Evolutionary conservation across 108 stramenopile species (phyloP).

Genomic region (Cyclotella baltica): DNA sequence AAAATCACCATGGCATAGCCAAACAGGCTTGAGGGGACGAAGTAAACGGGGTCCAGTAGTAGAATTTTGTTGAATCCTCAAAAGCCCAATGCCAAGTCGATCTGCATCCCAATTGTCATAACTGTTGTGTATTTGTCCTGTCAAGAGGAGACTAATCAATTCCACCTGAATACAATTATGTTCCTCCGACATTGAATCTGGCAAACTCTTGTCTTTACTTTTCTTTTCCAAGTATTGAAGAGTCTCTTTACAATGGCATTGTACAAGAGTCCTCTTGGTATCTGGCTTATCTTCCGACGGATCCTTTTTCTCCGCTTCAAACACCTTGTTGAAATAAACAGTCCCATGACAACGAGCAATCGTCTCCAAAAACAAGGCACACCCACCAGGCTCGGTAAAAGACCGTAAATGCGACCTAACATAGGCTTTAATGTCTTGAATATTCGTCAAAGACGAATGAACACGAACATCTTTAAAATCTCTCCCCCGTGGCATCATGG

Average conservation of each 20-base stretch:
- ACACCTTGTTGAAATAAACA: slow-evolving; percentile 9
- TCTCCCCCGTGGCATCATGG: slow-evolving; percentile 44
- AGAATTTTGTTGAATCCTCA: slow-evolving; percentile 40
- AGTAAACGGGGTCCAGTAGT: slow-evolving; percentile 48
- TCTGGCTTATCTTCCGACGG: background rate
- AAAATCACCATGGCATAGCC: slow-evolving; percentile 73
- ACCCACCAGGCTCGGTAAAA: slow-evolving; percentile 76
- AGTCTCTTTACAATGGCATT: slow-evolving; percentile 42
- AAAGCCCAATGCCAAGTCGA: slow-evolving; percentile 68
- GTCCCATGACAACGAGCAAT: slow-evolving; percentile 74
- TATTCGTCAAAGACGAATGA: slow-evolving; percentile 66
- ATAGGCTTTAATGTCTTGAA: slow-evolving; percentile 69
- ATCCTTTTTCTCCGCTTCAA: slow-evolving; percentile 36
- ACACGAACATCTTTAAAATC: slow-evolving; percentile 54
- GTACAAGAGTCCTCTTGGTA: background rate
- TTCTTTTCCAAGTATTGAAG: slow-evolving; percentile 24
- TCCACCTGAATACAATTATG: slow-evolving; percentile 67
- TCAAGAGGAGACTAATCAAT: slow-evolving; percentile 74
- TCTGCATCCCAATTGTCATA: slow-evolving; percentile 70
- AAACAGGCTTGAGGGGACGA: slow-evolving; percentile 70
- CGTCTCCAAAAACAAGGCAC: slow-evolving; percentile 83
- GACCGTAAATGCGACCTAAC: slow-evolving; percentile 63
- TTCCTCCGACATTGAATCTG: slow-evolving; percentile 45
- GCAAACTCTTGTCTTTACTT: slow-evolving; percentile 28
- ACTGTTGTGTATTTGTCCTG: slow-evolving; percentile 54